Base-by-base conservation (phyloP, 164 flowering plant species). In the Chloranthus sessilifolius region DNA sequence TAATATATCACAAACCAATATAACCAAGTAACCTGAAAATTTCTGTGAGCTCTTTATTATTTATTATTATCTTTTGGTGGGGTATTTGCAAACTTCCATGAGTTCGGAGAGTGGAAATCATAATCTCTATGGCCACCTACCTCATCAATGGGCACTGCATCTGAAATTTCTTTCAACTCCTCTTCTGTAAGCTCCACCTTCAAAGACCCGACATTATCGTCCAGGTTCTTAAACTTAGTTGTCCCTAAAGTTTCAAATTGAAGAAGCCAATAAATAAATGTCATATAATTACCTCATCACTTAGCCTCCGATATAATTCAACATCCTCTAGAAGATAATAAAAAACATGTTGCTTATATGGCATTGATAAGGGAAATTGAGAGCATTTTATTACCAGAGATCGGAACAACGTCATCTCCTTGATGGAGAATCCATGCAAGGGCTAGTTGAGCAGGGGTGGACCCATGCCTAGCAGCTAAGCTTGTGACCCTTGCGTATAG, bases 341-440 rank as follows among this genome's bases (percentile, higher is more conserved):
- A 33, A 12, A 7, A 12, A 33, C 36, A 7, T 12, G 12, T 33
- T 33, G 36, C 8, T 7, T 33, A 12, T 7, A 33, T 12, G 8
- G 12, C 12, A 33, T 7, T 7, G 36, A 7, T 7, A 33, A 33
- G 12, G 36, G 12, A 33, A 33, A 33, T 7, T 7, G 36, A 33
- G 8, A 33, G 7, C 7, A 33, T 9, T 44, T 7, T 7, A 5
- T 39, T 36, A 72, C 82, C 77, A n/a, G 79, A 79, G 24, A 77
- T 74, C 0, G 82, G 80, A 7, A 68, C 63, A 12, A 75, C 65
- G 36, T 70, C 75, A 2, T 74, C 66, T 15, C 79, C 79, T 31
- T 74, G 80, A 62, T 74, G 78, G 29, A 65, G 53, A 66, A 72
- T 43, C 78, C 83, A 74, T 25, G 80, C 49, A 9, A 78, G 52